Conservation (phyloP, 139 green algal species). For the Coccomyxa sp. region DNA sequence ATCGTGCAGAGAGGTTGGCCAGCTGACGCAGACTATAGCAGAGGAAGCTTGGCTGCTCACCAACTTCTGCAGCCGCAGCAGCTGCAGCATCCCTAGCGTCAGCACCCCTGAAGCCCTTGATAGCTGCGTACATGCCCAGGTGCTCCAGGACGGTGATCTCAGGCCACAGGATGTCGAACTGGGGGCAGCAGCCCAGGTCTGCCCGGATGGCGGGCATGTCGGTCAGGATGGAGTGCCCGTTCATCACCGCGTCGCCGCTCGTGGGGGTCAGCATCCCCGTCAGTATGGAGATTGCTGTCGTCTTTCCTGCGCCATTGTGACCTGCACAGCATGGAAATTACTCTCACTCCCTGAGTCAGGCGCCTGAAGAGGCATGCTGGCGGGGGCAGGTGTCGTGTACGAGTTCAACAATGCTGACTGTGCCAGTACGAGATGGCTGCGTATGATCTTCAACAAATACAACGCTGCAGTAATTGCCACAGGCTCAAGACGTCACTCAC, state of each 20-base stretch:
- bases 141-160: constrained; percentile 79
- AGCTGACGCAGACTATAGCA: neutral
- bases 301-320: constrained; percentile 79
- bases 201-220: constrained; percentile 47
- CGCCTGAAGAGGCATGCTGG: too few species aligned
- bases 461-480: too few species aligned
- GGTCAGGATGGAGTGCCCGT: constrained; percentile 13
- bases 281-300: constrained; percentile 68
- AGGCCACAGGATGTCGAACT: constrained; percentile 88
- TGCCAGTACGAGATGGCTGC: too few species aligned
- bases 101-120: constrained; percentile 50
- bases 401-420: too few species aligned
- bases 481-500: too few species aligned
- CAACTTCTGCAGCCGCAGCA: constrained; percentile 41
- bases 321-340: too few species aligned
- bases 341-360: too few species aligned
- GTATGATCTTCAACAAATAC: too few species aligned
- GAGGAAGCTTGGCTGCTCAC: neutral
- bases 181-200: constrained; percentile 72
- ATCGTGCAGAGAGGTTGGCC: neutral
- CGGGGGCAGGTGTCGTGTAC: too few species aligned
- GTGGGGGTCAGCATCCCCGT: constrained; percentile 63
- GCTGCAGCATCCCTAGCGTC: constrained; percentile 12
- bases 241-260: constrained; percentile 26
- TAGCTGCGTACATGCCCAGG: constrained; percentile 64